Conservation (phyloP, 2,329 filamentous ascomycete species). For the Aaosphaeria pasadenensis region DNA sequence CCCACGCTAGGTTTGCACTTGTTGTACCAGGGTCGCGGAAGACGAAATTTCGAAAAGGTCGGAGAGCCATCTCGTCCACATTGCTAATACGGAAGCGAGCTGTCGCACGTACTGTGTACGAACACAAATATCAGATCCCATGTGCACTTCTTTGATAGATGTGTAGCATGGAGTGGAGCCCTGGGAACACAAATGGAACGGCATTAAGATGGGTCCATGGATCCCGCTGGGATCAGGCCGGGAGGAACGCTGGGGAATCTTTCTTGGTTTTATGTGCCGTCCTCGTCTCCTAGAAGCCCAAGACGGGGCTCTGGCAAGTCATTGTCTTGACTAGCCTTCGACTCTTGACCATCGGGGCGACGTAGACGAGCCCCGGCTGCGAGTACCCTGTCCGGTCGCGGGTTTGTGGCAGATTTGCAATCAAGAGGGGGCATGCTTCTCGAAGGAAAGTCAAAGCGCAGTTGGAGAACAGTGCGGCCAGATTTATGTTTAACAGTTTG, state of each 20-base stretch:
- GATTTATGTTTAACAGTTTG: slow-evolving; percentile 2
- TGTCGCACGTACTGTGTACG: slow-evolving; percentile 4
- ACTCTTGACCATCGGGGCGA: slow-evolving; percentile 3
- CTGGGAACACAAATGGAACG: too few relatives aligned
- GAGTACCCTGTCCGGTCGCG: slow-evolving; percentile 3
- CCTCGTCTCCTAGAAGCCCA: slow-evolving; percentile 1
- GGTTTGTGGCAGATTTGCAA: slow-evolving; percentile 4
- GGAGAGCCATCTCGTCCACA: background rate
- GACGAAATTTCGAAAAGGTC: background rate
- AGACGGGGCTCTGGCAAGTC: background rate
- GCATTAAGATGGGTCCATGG: too few relatives aligned
- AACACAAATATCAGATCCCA: background rate
- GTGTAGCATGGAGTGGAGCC: background rate
- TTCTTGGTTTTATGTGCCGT: background rate
- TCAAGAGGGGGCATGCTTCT: slow-evolving; percentile 1
- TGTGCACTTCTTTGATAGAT: slow-evolving; percentile 3
- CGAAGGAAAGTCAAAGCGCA: slow-evolving; percentile 1
- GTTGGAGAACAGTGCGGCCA: slow-evolving; percentile 1
- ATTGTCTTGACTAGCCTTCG: slow-evolving; percentile 3
- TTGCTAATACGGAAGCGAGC: background rate
- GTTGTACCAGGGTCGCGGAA: background rate
- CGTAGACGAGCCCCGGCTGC: background rate
- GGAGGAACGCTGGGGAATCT: too few relatives aligned
- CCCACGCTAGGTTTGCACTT: slow-evolving; percentile 3
- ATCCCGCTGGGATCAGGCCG: too few relatives aligned